Evolutionary conservation across 768 basidiomycete genomes (phyloP).

Genomic region (Phaeotremella fagi): DNA sequence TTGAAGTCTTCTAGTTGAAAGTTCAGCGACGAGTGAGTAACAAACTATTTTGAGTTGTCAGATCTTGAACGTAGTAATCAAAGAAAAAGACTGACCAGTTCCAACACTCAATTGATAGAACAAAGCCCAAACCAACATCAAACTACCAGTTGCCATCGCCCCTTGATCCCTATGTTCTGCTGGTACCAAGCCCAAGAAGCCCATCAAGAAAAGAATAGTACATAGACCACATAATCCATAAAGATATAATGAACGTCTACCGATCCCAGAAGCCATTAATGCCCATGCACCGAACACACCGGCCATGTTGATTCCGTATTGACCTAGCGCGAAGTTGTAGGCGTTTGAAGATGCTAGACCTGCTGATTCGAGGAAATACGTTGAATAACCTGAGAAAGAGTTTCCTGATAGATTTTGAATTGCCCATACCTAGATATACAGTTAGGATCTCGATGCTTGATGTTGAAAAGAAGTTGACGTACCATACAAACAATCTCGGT

Average conservation of each 20-base stretch:
- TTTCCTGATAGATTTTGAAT: slow-evolving; percentile 42
- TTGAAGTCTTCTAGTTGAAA: slow-evolving; percentile 18
- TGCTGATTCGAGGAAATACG: slow-evolving; percentile 40
- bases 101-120: slow-evolving; percentile 47
- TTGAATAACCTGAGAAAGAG: slow-evolving; percentile 37
- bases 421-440: slow-evolving; percentile 25
- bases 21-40: slow-evolving; percentile 33
- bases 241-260: slow-evolving; percentile 38
- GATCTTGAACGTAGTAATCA: neutral
- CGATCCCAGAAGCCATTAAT: slow-evolving; percentile 31
- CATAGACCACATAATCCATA: slow-evolving; percentile 38
- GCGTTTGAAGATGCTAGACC: slow-evolving; percentile 22
- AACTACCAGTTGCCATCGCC: slow-evolving; percentile 40
- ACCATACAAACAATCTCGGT: slow-evolving; percentile 53
- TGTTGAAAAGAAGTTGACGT: neutral
- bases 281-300: slow-evolving; percentile 30
- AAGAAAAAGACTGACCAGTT: slow-evolving; percentile 18
- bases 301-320: slow-evolving; percentile 38
- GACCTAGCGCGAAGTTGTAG: slow-evolving; percentile 36
- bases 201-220: slow-evolving; percentile 35
- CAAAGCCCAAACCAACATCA: slow-evolving; percentile 49
- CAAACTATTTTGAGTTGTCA: neutral
- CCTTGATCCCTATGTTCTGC: slow-evolving; percentile 13
- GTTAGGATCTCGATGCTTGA: neutral
- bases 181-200: slow-evolving; percentile 40